phyloP scores from a whole-genome alignment of 129 eudicot species.

The Flaveria ramosissima region DNA sequence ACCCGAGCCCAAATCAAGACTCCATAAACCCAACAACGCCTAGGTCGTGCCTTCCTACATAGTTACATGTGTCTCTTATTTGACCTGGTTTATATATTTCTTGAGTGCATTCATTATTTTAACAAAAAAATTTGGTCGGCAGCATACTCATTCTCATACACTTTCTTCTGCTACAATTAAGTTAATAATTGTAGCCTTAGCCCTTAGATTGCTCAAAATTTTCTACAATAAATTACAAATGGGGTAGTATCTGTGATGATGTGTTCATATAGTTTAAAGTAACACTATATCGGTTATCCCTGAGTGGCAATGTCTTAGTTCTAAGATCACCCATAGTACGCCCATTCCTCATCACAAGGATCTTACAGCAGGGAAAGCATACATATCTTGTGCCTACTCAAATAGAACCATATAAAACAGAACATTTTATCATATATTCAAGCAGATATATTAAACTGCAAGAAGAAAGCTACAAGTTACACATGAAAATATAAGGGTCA shows the following conservation, averaged over 20 bases:
- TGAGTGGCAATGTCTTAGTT: neutral
- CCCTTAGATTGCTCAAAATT: neutral
- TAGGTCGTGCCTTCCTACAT: neutral
- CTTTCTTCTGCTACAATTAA: neutral
- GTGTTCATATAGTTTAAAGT: neutral
- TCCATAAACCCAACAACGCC: too few species aligned
- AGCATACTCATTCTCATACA: neutral
- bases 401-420: neutral
- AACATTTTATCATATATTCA: neutral
- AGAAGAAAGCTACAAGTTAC: conserved; percentile 18
- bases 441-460: neutral
- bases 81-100: neutral
- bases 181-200: neutral
- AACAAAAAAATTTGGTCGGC: neutral
- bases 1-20: too few species aligned
- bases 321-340: neutral
- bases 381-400: neutral
- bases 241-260: neutral
- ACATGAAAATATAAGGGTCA: conserved; percentile 2
- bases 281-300: neutral
- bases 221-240: neutral
- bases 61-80: neutral
- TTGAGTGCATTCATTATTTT: neutral
- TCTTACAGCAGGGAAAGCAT: neutral
- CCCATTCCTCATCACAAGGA: neutral